Evolutionary conservation across 805 yeast species (phyloP).

Genomic region (Lachancea kluyveri): DNA sequence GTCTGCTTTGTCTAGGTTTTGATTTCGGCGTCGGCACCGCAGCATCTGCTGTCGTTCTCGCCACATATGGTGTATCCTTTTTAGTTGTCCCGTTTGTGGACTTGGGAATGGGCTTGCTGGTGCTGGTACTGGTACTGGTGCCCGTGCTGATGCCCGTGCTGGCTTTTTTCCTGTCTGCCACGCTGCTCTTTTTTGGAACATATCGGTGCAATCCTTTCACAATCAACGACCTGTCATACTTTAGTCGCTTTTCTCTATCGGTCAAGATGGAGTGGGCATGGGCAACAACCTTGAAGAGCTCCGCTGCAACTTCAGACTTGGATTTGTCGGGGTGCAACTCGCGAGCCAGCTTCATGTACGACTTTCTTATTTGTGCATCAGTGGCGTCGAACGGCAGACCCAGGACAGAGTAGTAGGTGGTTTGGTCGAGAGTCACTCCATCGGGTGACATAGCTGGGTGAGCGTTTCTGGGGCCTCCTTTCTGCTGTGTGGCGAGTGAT

Average conservation of each 20-base stretch:
- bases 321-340: slow-evolving; percentile 79
- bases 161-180: no score
- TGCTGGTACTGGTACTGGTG: no score
- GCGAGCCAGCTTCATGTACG: slow-evolving; percentile 70
- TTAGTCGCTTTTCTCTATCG: slow-evolving; percentile 16
- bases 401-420: slow-evolving; percentile 27
- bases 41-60: no score
- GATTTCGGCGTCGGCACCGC: not conserved
- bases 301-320: slow-evolving; percentile 33
- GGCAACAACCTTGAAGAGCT: slow-evolving; percentile 26
- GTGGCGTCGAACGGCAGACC: slow-evolving; percentile 24
- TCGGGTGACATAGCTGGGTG: slow-evolving; percentile 9
- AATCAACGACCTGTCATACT: slow-evolving; percentile 18
- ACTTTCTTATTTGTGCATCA: slow-evolving; percentile 51
- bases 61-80: no score
- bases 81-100: no score
- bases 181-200: slow-evolving; percentile 6
- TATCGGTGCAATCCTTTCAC: slow-evolving; percentile 16
- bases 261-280: slow-evolving; percentile 28
- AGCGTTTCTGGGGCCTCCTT: no score
- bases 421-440: slow-evolving; percentile 19
- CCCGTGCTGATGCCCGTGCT: no score
- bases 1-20: slow-evolving; percentile 16
- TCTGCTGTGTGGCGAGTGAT: no score
- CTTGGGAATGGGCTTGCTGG: no score